Conservation (phyloP, 257 asterid genomes). For the Solanum piurae region DNA sequence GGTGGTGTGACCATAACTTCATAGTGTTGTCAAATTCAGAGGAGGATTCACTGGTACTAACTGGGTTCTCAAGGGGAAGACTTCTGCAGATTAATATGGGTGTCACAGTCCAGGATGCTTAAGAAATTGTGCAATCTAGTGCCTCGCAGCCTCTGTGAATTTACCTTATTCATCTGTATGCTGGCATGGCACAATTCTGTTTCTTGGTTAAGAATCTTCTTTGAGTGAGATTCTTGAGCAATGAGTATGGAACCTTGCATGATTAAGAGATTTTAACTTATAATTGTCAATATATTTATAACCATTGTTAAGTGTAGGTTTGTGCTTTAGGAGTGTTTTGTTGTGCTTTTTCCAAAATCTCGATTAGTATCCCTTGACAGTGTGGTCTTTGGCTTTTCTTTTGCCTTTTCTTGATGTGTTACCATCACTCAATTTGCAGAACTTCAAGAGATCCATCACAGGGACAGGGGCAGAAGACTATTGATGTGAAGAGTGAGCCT, state of each 20-base stretch:
- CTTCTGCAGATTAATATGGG: neutral
- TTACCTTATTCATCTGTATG: neutral
- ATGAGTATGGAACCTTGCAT: neutral
- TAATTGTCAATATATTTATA: neutral
- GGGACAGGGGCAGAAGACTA: conserved; percentile 46
- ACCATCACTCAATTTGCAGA: conserved; percentile 26
- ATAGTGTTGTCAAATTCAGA: neutral
- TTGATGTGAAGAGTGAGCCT: conserved; percentile 26
- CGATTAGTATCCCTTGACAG: neutral
- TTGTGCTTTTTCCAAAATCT: neutral
- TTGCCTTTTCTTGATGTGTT: neutral
- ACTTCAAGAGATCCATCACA: conserved; percentile 64
- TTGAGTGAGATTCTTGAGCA: neutral
- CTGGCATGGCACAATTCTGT: neutral
- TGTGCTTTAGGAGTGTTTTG: neutral
- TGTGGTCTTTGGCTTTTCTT: neutral
- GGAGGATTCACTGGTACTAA: neutral
- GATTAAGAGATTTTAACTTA: neutral
- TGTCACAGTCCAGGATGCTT: neutral
- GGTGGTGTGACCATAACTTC: neutral
- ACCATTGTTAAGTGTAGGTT: neutral
- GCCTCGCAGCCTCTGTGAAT: neutral
- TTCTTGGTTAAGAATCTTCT: neutral
- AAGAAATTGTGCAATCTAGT: neutral
- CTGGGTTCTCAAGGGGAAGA: neutral